Conservation (phyloP, 306 rosid species). For the Cucurbita moschata region DNA sequence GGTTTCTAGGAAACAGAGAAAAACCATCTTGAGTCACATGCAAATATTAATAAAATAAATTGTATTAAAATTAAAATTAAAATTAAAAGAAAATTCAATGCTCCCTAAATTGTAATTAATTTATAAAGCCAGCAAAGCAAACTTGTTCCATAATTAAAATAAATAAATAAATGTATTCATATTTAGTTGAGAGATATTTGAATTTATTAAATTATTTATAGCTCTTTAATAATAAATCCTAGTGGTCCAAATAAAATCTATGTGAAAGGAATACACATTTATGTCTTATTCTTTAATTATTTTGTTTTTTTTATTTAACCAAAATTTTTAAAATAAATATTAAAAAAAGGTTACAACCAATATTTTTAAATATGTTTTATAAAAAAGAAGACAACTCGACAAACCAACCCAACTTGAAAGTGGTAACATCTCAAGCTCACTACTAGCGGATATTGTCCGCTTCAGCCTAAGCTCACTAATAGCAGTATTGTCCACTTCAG, state of each 20-base stretch:
- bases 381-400: too few relatives aligned
- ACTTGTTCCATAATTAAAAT: background rate
- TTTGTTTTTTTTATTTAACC: background rate
- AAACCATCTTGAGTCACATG: too few relatives aligned
- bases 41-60: too few relatives aligned
- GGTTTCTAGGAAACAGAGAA: too few relatives aligned
- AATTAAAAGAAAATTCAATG: background rate
- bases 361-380: too few relatives aligned
- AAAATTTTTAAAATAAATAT: background rate
- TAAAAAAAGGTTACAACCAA: background rate
- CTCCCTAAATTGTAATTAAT: background rate
- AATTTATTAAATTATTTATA: background rate
- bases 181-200: background rate
- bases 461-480: too few relatives aligned
- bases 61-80: too few relatives aligned
- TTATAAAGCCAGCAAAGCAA: background rate
- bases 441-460: too few relatives aligned
- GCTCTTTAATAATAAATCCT: background rate
- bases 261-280: background rate
- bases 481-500: too few relatives aligned
- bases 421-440: too few relatives aligned
- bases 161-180: background rate
- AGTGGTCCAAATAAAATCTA: slow-evolving; percentile 4
- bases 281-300: background rate
- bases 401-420: too few relatives aligned